phyloP scores from a whole-genome alignment of 2,329 filamentous ascomycete species.

The Aspergillus flavus region DNA sequence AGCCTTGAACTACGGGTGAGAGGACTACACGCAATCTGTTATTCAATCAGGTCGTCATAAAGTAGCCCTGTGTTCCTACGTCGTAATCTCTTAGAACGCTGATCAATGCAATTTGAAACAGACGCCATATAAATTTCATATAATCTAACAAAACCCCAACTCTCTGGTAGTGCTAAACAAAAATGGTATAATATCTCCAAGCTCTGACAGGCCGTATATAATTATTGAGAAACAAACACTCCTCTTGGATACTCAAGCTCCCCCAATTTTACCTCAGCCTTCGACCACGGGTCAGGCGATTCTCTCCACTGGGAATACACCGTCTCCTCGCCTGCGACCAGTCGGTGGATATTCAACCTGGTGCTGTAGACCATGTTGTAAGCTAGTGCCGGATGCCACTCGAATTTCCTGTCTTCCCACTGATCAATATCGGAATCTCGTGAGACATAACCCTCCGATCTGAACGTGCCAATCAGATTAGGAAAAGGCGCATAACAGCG shows the following conservation, averaged over 20 bases:
- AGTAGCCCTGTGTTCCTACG: neutral
- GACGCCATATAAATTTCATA: neutral
- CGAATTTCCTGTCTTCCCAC: constrained; percentile 12
- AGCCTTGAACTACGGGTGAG: neutral
- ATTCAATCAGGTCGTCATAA: neutral
- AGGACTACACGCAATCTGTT: neutral
- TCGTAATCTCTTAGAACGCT: neutral
- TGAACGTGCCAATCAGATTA: constrained; percentile 52
- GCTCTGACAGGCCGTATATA: neutral
- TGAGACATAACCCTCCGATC: constrained; percentile 38
- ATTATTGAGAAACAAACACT: constrained; percentile 16
- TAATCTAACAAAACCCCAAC: neutral
- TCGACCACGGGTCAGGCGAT: constrained; percentile 23
- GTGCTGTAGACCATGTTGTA: constrained; percentile 31
- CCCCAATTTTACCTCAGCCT: constrained; percentile 15
- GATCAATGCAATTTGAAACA: neutral
- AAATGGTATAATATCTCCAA: neutral
- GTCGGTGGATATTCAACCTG: constrained; percentile 26
- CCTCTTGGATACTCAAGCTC: constrained; percentile 27
- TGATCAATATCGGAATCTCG: constrained; percentile 33
- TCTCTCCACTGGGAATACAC: constrained; percentile 26
- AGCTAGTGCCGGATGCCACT: constrained; percentile 19
- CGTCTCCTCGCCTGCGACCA: constrained; percentile 22
- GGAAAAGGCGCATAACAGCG: constrained; percentile 48
- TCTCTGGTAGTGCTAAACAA: neutral